phyloP scores from a whole-genome alignment of 345 rosid genomes.

The Heritiera littoralis region DNA sequence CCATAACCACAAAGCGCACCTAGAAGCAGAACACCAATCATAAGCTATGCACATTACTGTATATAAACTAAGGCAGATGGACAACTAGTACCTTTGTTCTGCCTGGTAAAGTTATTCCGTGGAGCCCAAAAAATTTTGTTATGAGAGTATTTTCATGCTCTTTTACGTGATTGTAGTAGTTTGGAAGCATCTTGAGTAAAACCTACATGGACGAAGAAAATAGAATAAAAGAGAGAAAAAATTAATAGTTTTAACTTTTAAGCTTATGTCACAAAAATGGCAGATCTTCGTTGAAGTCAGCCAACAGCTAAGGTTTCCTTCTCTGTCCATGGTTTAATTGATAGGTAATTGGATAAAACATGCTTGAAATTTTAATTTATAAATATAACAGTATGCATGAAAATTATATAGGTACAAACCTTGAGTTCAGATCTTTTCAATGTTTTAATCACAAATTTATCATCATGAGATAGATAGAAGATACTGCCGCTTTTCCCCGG shows the following conservation, averaged over 20 bases:
- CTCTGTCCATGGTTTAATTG: not conserved
- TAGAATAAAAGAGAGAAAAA: not conserved
- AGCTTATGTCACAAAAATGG: not conserved
- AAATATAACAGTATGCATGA: not conserved
- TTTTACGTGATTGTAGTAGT: conserved; percentile 70
- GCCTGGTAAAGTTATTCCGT: conserved; percentile 69
- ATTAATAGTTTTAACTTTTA: not conserved
- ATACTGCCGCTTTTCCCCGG: conserved; percentile 98
- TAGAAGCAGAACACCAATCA: conserved; percentile 35
- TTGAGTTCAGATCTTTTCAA: conserved; percentile 76
- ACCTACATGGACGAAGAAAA: conserved; percentile 47
- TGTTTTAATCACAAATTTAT: conserved; percentile 94
- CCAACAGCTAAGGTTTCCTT: too few species aligned
- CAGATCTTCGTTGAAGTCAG: not conserved
- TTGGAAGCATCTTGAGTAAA: conserved; percentile 79
- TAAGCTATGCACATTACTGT: conserved; percentile 14
- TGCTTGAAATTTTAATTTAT: not conserved
- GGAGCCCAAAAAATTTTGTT: conserved; percentile 91
- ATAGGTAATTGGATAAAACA: not conserved
- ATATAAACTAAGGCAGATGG: conserved; percentile 13
- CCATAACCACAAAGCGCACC: conserved; percentile 99
- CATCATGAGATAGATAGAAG: conserved; percentile 88
- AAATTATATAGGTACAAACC: conserved; percentile 48
- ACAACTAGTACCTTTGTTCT: conserved; percentile 65
- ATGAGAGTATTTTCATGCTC: conserved; percentile 87